phyloP scores from a whole-genome alignment of 768 basidiomycete genomes.

The Leccinum broughii region DNA sequence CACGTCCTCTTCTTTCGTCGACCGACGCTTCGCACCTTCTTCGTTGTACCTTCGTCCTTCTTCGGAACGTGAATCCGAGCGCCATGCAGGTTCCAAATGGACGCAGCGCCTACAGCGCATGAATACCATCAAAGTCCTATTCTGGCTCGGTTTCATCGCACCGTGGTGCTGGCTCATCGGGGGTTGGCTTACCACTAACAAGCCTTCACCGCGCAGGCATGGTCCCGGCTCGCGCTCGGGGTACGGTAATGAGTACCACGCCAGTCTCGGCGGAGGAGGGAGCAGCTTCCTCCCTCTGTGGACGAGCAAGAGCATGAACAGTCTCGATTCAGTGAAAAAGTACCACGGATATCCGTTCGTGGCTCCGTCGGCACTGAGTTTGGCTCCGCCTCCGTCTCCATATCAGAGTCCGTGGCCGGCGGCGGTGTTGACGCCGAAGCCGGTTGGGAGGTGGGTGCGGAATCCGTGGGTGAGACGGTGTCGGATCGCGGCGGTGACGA shows the following conservation, averaged over 20 bases:
- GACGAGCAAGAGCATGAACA: slow-evolving; percentile 43
- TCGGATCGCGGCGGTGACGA: slow-evolving; percentile 63
- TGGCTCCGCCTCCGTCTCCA: slow-evolving; percentile 29
- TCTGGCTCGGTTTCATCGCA: slow-evolving; percentile 72
- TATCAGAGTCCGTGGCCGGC: slow-evolving; percentile 23
- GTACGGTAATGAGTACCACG: slow-evolving; percentile 17
- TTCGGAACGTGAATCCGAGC: slow-evolving; percentile 35
- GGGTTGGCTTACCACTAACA: slow-evolving; percentile 58
- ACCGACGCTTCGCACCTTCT: slow-evolving; percentile 50
- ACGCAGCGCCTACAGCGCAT: slow-evolving; percentile 5
- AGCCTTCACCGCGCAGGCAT: slow-evolving; percentile 17
- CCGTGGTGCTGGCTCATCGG: slow-evolving; percentile 78
- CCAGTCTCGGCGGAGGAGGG: slow-evolving; percentile 42
- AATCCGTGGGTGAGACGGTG: slow-evolving; percentile 46
- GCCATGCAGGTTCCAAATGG: slow-evolving; percentile 18
- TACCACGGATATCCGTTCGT: slow-evolving; percentile 59
- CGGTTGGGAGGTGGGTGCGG: slow-evolving; percentile 17
- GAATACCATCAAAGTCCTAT: slow-evolving; percentile 55
- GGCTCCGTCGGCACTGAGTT: slow-evolving; percentile 44
- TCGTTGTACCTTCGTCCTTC: slow-evolving; percentile 36
- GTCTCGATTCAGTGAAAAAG: slow-evolving; percentile 45
- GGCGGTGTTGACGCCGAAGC: slow-evolving; percentile 22
- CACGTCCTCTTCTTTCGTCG: slow-evolving; percentile 51
- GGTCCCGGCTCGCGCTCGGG: neutral
- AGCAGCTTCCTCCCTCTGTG: slow-evolving; percentile 33